Conservation (phyloP, 805 yeast genomes). For the Candida patagonica region DNA sequence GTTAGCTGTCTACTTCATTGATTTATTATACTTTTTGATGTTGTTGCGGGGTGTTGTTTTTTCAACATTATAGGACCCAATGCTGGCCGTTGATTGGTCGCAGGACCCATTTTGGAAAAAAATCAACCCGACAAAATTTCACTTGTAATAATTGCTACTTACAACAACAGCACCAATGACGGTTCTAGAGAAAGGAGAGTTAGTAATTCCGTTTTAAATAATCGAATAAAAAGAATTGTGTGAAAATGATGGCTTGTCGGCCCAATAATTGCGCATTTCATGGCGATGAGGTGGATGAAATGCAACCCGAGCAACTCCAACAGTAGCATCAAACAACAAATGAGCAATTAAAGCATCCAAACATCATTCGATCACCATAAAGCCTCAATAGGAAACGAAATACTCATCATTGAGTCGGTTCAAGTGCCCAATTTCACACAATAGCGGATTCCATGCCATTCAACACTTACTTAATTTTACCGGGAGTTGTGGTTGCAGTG, state of each 20-base stretch:
- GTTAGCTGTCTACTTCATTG: no score
- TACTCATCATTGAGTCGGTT: no score
- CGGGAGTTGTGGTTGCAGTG: conserved; percentile 58
- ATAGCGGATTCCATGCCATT: no score
- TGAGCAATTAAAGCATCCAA: no score
- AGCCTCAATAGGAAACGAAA: no score
- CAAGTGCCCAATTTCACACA: no score
- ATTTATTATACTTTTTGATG: not conserved
- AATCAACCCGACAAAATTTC: conserved; percentile 1
- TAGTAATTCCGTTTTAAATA: not conserved
- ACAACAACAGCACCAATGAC: conserved; percentile 98
- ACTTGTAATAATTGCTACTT: conserved; percentile 12
- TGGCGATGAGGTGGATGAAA: not conserved
- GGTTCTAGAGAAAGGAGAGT: conserved; percentile 48
- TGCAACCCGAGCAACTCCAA: not conserved
- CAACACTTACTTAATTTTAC: conserved; percentile 78
- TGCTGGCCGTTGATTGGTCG: conserved; percentile 1
- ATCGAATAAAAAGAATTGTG: conserved; percentile 2
- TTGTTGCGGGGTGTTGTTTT: not conserved
- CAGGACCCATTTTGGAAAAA: not conserved
- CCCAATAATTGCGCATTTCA: not conserved
- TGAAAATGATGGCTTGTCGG: not conserved
- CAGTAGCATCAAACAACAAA: not conserved
- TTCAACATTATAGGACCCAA: not conserved
- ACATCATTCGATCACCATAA: no score